Percentiles rank a stretch among this genome's conserved stretches.
phyloP scores from a whole-genome alignment of 306 rosid genomes.

The Begonia fuchsioides region DNA sequence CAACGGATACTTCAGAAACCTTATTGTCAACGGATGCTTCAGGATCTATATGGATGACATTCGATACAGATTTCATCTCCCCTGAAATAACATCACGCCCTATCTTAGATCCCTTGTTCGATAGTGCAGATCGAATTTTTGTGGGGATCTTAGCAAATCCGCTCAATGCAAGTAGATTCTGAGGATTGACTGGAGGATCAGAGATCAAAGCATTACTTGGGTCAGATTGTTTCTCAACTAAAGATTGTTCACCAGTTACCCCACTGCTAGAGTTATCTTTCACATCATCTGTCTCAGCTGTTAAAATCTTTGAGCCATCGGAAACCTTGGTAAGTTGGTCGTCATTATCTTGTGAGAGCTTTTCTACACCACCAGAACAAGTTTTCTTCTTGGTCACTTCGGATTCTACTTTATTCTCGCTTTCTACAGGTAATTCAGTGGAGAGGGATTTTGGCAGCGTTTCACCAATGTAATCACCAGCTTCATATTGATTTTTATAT shows the following conservation, averaged over 20 bases:
- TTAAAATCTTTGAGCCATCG: slow-evolving; percentile 18
- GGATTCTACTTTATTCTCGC: slow-evolving; percentile 29
- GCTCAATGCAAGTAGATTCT: slow-evolving; percentile 44
- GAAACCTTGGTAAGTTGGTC: slow-evolving; percentile 18
- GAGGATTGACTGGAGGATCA: slow-evolving; percentile 19
- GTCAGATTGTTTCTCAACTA: slow-evolving; percentile 22
- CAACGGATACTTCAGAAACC: slow-evolving; percentile 22
- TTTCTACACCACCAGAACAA: slow-evolving; percentile 24
- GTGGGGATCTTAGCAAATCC: slow-evolving; percentile 76
- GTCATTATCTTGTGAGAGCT: slow-evolving; percentile 13
- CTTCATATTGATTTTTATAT: slow-evolving; percentile 25
- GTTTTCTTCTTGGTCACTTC: slow-evolving; percentile 24
- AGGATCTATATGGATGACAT: slow-evolving; percentile 15
- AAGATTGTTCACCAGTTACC: slow-evolving; percentile 29
- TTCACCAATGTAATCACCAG: slow-evolving; percentile 15
- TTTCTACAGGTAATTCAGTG: slow-evolving; percentile 17
- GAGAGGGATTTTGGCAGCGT: slow-evolving; percentile 16
- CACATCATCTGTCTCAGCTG: slow-evolving; percentile 25
- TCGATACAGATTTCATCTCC: slow-evolving; percentile 15
- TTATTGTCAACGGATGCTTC: slow-evolving; percentile 22
- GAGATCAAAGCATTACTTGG: slow-evolving; percentile 25
- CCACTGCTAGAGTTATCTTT: slow-evolving; percentile 19
- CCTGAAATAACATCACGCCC: slow-evolving; percentile 18
- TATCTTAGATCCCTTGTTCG: slow-evolving; percentile 32
- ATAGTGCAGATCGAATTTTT: slow-evolving; percentile 50